Percentiles rank a stretch among this genome's conserved stretches.
Conservation (phyloP, 108 stramenopile species). For the Asterionellopsis glacialis region DNA sequence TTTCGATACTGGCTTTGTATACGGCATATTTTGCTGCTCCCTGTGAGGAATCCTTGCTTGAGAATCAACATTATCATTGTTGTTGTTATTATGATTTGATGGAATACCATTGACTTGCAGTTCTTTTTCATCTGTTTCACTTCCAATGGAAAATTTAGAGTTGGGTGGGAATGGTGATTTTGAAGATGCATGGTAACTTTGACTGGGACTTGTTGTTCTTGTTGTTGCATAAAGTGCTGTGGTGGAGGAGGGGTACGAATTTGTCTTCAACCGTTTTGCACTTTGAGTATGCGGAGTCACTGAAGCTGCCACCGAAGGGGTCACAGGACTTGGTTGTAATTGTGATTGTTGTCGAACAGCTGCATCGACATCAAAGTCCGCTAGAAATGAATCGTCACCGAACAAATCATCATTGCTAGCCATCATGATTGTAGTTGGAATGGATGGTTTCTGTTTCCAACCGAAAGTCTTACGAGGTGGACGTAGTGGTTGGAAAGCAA, state of each 20-base stretch:
- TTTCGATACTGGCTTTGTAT: neutral
- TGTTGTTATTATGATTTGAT: too few species aligned
- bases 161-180: neutral
- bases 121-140: neutral
- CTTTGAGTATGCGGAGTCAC: too few species aligned
- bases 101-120: too few species aligned
- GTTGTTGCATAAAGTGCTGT: neutral
- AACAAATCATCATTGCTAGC: constrained; percentile 11
- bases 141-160: neutral
- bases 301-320: too few species aligned
- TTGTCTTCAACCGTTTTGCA: too few species aligned
- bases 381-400: constrained; percentile 22
- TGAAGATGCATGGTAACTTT: neutral
- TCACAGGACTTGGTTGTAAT: neutral
- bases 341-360: constrained; percentile 4
- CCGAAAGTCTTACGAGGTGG: too few species aligned
- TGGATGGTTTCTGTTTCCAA: too few species aligned
- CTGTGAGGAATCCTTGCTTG: neutral
- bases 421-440: too few species aligned
- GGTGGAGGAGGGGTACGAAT: too few species aligned
- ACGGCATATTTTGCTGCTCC: neutral
- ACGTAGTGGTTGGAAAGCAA: too few species aligned
- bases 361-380: constrained; percentile 33
- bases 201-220: neutral
- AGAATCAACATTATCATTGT: neutral